Evolutionary conservation across 225 moss, liverwort and hornwort species (phyloP), one percentile per base, ranked within the genome.

Genomic region (Thuidium tamariscinum): DNA sequence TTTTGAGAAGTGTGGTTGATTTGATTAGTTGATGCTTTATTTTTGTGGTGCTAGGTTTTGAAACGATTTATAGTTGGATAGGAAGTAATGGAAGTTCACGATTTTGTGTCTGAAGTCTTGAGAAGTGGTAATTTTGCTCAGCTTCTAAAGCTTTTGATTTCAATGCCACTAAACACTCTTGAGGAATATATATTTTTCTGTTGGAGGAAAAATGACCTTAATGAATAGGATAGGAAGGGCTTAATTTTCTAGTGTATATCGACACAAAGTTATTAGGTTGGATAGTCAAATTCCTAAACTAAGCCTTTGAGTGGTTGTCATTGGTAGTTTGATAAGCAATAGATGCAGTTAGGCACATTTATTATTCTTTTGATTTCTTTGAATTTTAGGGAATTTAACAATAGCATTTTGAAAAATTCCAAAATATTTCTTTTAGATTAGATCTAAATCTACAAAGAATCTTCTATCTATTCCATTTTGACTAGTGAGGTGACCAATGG

Each of bases 151-250:
- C n/a, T n/a, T n/a, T n/a, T n/a, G n/a, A 48, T 48, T 48, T 48
- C 9, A 11, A 48, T 48, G 8, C 48, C 48, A 55, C 8, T 6
- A 55, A 46, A 51, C 0, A 20, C 4, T 74, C 1, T 7, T 4
- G 12, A 4, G 3, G 3, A 21, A n/a, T n/a, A n/a, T n/a, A 4
- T 13, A 11, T 2, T 48, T 48, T 2, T 1, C 34, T 34, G 12
- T 34, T 13, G 4, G 8, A 20, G 0, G 4, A 18, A 34, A 32
- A 21, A 32, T 34, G 19, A 21, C 19, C 7, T 20, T 32, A 4
- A 32, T 11, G 34, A 51, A 0, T 12, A 49, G 2, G 4, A 30
- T 49, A 13, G 1, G 1, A 13, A 51, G 0, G 7, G 1, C 0
- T 13, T 21, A 12, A 34, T 20, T 21, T 34, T 34, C 0, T 1